Evolutionary conservation across 352 stramenopile genomes (phyloP), one percentile per base, ranked within the genome.

Genomic region (Blastocystis sp.): DNA sequence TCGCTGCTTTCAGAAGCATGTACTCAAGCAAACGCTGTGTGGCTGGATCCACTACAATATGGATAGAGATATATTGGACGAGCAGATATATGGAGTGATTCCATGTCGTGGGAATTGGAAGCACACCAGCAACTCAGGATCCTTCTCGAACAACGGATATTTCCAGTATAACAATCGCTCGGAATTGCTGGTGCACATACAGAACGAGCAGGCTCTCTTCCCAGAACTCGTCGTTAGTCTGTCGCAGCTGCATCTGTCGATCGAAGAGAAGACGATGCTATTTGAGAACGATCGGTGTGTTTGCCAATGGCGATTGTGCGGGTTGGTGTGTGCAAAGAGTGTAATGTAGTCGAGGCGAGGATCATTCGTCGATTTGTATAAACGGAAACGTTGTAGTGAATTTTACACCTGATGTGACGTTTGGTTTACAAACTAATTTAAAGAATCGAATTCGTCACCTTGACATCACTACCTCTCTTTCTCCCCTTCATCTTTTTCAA

Each of bases 251-350:
- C 18, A 47, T 39, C 20, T 68, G 56, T n/a, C n/a, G 5, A 30
- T 85, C 24, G 73, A 85, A 37, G 73, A 85, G 24, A 65, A 85
- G 8, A 85, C 73, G 24, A 68, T 85, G 34, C 26, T 85, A 20
- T 85, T 85, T 45, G 73, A 85, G 56, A 50, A 41, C 34, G 73
- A 85, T 41, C 54, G 73, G 11, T 85, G 73, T 45, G 73, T 85
- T n/a, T 65, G 73, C 18, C 73, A 85, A 55, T 85, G 73, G 73
- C 18, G 73, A 41, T n/a, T 65, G 34, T 85, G 73, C 30, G 73
- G 73, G 73, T 85, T 20, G 34, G 26, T 30, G 7, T 53, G 2
- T 3, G 16, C 3, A 18, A 20, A 7, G 2, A 7, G 3, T 7
- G 2, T 66, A 4, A 65, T 65, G 16, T 85, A 85, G 73, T 20